Evolutionary conservation across 1,284 basidiomycete species (phyloP).

Genomic region (Pseudozyma sp.): DNA sequence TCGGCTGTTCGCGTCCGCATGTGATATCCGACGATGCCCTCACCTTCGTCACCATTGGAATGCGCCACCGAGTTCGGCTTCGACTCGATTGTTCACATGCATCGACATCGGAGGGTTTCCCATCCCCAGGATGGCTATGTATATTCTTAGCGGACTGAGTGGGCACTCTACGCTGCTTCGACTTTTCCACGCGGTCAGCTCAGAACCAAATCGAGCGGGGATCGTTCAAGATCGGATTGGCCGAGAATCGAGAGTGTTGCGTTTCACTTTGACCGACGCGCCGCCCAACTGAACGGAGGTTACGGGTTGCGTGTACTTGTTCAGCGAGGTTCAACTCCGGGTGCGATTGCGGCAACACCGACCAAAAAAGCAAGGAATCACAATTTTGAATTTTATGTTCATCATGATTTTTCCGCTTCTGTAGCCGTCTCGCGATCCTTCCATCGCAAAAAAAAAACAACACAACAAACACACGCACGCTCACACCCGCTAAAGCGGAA

Average conservation of each 20-base stretch:
- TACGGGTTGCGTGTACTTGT: constrained; percentile 3
- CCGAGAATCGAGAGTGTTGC: neutral
- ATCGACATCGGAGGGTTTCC: neutral
- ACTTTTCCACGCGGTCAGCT: neutral
- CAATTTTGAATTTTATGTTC: neutral
- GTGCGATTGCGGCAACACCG: constrained; percentile 3
- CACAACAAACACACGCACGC: neutral
- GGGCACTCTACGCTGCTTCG: neutral
- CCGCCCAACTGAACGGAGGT: neutral
- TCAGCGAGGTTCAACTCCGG: constrained; percentile 42
- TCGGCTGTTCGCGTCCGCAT: constrained; percentile 1
- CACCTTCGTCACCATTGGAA: neutral
- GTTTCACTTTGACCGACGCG: neutral
- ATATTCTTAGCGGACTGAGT: no score
- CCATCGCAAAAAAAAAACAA: neutral
- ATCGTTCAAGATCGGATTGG: neutral
- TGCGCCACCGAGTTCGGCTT: neutral
- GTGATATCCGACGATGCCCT: neutral
- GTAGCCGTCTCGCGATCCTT: no score
- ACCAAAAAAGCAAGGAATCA: neutral
- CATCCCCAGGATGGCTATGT: neutral
- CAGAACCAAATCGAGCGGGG: no score
- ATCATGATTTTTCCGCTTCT: no score
- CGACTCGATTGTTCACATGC: neutral
- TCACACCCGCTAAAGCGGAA: neutral